These are phyloP conservation scores for Fusarium sublunatum DNA, from an alignment of 2,329 filamentous ascomycete genomes.

Conservation along the genomic window DNA sequence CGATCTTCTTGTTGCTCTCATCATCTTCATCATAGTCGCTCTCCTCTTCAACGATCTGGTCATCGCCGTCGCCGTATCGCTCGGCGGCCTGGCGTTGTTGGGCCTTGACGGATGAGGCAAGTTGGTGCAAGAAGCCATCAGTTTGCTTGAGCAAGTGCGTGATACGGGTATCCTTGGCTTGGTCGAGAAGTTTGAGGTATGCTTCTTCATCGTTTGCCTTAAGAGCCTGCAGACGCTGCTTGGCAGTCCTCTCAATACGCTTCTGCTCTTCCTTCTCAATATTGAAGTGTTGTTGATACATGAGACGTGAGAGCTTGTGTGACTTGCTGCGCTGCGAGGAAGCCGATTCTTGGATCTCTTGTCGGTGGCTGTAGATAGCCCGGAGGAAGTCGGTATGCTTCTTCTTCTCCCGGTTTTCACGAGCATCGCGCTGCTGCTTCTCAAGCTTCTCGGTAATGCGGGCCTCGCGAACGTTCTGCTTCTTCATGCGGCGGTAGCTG, in stretches of 20 bases:
- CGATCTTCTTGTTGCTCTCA: constrained; percentile 82
- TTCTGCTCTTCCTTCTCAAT: constrained; percentile 99
- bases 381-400: constrained; percentile 93
- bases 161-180: constrained; percentile 99
- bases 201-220: constrained; percentile 99
- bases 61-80: constrained; percentile 75
- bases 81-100: constrained; percentile 88
- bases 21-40: constrained; percentile 76
- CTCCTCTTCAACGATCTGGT: constrained; percentile 67
- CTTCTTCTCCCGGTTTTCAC: constrained; percentile 97
- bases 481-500: constrained; percentile 93
- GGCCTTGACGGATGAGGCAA: constrained; percentile 91
- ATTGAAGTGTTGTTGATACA: constrained; percentile 90
- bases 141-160: constrained; percentile 97
- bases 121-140: constrained; percentile 95
- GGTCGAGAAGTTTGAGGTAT: constrained; percentile 95
- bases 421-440: constrained; percentile 97
- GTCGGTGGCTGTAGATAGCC: constrained; percentile 83
- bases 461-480: constrained; percentile 93
- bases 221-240: constrained; percentile 98
- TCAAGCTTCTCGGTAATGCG: constrained; percentile 98
- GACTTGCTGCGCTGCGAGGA: constrained; percentile 76
- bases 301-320: constrained; percentile 88
- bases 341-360: constrained; percentile 78
- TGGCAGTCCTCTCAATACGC: constrained; percentile 95